phyloP scores from a whole-genome alignment of 495 filamentous ascomycete species.

The Cenococcum geophilum region DNA sequence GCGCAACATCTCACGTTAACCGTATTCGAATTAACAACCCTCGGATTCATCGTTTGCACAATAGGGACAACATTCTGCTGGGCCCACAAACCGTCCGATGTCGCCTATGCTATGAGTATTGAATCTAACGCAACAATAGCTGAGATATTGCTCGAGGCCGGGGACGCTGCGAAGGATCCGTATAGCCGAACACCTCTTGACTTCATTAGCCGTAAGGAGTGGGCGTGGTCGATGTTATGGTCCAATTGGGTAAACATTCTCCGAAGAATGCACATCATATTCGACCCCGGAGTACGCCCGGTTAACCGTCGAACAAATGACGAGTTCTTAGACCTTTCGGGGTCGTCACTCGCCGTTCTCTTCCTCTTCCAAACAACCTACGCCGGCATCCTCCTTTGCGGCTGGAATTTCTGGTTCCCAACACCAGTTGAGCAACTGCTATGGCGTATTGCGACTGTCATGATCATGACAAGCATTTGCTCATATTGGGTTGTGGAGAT shows the following conservation, averaged over 20 bases:
- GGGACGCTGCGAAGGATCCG: conserved; percentile 18
- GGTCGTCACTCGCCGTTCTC: not conserved
- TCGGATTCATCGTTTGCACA: conserved; percentile 30
- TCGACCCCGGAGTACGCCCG: not conserved
- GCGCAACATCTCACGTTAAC: conserved; percentile 26
- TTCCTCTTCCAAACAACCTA: not conserved
- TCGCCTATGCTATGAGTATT: conserved; percentile 18
- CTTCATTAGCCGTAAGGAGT: conserved; percentile 27
- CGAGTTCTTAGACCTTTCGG: not conserved
- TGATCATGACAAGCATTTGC: not conserved
- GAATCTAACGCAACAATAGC: conserved; percentile 2
- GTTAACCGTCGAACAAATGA: not conserved
- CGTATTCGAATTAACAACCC: conserved; percentile 31
- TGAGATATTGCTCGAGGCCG: conserved; percentile 27
- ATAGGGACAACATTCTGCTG: conserved; percentile 29
- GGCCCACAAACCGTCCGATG: conserved; percentile 33
- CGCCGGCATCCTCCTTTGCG: conserved; percentile 13
- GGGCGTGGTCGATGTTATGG: conserved; percentile 11
- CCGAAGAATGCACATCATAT: conserved; percentile 4
- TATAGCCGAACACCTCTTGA: conserved; percentile 34
- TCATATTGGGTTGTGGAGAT: not conserved
- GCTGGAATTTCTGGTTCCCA: conserved; percentile 26
- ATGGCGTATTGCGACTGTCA: conserved; percentile 10
- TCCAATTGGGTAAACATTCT: conserved; percentile 15
- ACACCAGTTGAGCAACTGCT: conserved; percentile 14